Base-by-base conservation (phyloP, 176 grass and related monocot genomes). In the Oryza meyeriana region DNA sequence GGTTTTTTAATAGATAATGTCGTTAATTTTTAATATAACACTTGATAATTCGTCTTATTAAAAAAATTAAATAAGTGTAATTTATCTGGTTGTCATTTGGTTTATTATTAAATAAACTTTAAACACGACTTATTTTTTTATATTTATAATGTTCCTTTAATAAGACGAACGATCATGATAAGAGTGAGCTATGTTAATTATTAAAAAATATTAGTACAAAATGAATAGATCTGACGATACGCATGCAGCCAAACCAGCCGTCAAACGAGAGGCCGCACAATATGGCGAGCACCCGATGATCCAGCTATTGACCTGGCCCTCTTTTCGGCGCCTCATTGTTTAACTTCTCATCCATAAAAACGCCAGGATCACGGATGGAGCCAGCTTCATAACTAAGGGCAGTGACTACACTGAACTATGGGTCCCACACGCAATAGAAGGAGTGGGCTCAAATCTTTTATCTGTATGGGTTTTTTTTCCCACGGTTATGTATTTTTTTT, bases 181-280 rank as follows among this genome's bases (percentile, higher is more conserved):
- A n/a, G 5, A 36, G 35, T 36, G 35, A 40, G 10, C 2, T n/a
- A n/a, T n/a, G n/a, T n/a, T n/a, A n/a, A n/a, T n/a, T n/a, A n/a
- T n/a, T n/a, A n/a, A n/a, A n/a, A n/a, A n/a, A n/a, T n/a, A n/a
- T n/a, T n/a, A n/a, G n/a, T n/a, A n/a, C n/a, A n/a, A 68, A 69
- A 69, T 24, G 20, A 69, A 5, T 1, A 6, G 67, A 41, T 40
- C 34, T 34, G 72, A 18, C 75, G 25, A 17, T 32, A 12, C 1
- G 36, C 38, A 70, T 64, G 3, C 64, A 31, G 77, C 71, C 82
- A 89, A 89, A 64, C 12, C 81, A 89, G 87, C 33, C 78, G 78
- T 85, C 83, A 89, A 89, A 77, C n/a, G 26, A 20, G 65, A 66
- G 78, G 0, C 83, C 78, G 42, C 35, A n/a, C 44, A 85, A 81